Evolutionary conservation across 2,329 filamentous ascomycete species (phyloP).

Genomic region (Macrophomina phaseolina): DNA sequence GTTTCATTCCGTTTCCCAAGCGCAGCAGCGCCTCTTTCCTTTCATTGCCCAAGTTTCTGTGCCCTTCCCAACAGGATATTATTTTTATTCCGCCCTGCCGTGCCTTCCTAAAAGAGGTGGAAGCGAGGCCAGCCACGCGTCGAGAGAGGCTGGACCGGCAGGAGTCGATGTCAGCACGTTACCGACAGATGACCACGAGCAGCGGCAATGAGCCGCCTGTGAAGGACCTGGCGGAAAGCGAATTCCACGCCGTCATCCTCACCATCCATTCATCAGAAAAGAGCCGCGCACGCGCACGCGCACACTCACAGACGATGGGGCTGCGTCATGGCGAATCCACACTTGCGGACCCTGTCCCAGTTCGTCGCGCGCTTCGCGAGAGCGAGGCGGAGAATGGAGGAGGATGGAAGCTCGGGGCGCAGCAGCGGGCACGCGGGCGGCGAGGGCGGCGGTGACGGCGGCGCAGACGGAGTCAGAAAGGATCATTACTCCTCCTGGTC

Average conservation of each 20-base stretch:
- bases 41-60: neutral
- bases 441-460: slow-evolving; percentile 15
- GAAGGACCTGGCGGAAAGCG: neutral
- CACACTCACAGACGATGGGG: slow-evolving; percentile 5
- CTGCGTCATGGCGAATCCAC: slow-evolving; percentile 14
- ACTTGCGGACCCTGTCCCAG: slow-evolving; percentile 17
- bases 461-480: neutral
- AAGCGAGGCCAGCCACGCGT: neutral
- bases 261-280: neutral
- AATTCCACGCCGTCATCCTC: neutral
- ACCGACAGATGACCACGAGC: slow-evolving; percentile 11
- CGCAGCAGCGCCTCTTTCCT: slow-evolving; percentile 29
- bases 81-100: neutral
- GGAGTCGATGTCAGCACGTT: slow-evolving; percentile 8
- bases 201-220: neutral
- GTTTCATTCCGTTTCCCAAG: slow-evolving; percentile 26
- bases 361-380: slow-evolving; percentile 18
- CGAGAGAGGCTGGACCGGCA: neutral
- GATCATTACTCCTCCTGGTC: too few species aligned
- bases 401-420: neutral
- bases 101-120: neutral
- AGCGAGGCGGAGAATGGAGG: neutral
- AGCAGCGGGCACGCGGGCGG: neutral
- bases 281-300: neutral
- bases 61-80: neutral